These are phyloP conservation scores for Lactuca sativa DNA, from an alignment of 129 eudicot species.

Conservation along the genomic window DNA sequence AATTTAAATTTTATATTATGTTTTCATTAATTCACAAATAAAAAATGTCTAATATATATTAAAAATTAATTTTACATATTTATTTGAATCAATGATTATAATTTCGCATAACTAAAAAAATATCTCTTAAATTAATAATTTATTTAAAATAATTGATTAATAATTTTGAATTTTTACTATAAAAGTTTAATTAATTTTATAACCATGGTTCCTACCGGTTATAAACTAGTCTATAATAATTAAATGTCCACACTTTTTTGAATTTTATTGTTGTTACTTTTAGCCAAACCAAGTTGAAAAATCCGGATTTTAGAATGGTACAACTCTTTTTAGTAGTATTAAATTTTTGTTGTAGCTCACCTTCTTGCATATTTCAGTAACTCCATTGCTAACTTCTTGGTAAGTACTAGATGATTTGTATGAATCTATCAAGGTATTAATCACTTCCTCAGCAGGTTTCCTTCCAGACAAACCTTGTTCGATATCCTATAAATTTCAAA, in stretches of 20 bases:
- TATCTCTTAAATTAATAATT: no score
- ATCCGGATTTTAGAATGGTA: neutral
- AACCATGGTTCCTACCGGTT: no score
- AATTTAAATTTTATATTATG: no score
- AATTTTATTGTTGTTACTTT: neutral
- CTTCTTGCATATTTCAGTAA: constrained; percentile 41
- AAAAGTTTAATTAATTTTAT: no score
- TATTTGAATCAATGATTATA: no score
- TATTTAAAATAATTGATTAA: no score
- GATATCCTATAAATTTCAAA: constrained; percentile 41
- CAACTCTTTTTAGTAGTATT: neutral
- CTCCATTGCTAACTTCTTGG: constrained; percentile 36
- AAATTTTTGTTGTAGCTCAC: constrained; percentile 21
- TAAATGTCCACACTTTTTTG: neutral
- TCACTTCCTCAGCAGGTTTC: constrained; percentile 44
- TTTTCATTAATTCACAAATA: no score
- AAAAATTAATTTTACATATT: no score
- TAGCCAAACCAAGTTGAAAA: neutral
- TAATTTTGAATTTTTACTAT: no score
- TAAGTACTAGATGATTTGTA: constrained; percentile 42
- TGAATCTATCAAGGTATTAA: constrained; percentile 36
- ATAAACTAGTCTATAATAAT: neutral
- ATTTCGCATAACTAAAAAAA: no score
- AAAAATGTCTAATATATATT: no score
- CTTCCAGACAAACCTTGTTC: constrained; percentile 43